Conservation (phyloP, 805 yeast species). For the Metschnikowia drakensbergensis region DNA sequence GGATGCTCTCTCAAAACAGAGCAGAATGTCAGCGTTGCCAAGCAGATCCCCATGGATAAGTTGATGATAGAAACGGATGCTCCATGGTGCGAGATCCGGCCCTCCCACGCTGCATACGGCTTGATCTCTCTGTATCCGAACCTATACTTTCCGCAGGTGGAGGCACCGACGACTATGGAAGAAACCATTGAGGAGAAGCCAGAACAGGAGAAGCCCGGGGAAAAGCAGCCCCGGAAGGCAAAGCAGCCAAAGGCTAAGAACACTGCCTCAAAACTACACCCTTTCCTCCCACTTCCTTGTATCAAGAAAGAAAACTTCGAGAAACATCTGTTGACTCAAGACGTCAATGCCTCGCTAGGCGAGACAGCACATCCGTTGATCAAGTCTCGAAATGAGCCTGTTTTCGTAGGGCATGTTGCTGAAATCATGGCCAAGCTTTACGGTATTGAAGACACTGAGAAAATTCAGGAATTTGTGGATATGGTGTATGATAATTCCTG, state of each 20-base stretch:
- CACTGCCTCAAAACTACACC: slow-evolving; percentile 36
- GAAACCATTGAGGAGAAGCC: neutral
- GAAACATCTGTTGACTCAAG: slow-evolving; percentile 29
- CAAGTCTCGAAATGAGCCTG: slow-evolving; percentile 90
- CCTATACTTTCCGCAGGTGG: slow-evolving; percentile 45
- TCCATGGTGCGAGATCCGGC: slow-evolving; percentile 96
- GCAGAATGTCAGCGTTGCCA: slow-evolving; percentile 66
- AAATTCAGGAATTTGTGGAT: slow-evolving; percentile 33
- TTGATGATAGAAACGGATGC: slow-evolving; percentile 91
- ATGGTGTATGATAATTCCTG: slow-evolving; percentile 34
- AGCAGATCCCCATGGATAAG: slow-evolving; percentile 62
- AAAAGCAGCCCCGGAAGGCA: neutral
- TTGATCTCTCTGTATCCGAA: slow-evolving; percentile 55
- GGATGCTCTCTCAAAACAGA: slow-evolving; percentile 87
- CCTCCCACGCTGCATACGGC: slow-evolving; percentile 70
- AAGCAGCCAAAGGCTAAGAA: slow-evolving; percentile 7
- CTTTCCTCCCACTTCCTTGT: slow-evolving; percentile 56
- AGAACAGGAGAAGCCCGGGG: neutral
- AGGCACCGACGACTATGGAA: neutral
- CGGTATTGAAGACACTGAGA: slow-evolving; percentile 25
- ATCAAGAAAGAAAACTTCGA: slow-evolving; percentile 61
- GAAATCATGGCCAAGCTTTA: slow-evolving; percentile 38
- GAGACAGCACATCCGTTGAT: slow-evolving; percentile 48
- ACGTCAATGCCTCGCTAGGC: slow-evolving; percentile 18
- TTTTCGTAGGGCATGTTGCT: slow-evolving; percentile 77